A percentile compares a stretch with the other conserved stretches of the same genome.
phyloP scores from a whole-genome alignment of 208 protist species.

The Borovskyia barvae region DNA sequence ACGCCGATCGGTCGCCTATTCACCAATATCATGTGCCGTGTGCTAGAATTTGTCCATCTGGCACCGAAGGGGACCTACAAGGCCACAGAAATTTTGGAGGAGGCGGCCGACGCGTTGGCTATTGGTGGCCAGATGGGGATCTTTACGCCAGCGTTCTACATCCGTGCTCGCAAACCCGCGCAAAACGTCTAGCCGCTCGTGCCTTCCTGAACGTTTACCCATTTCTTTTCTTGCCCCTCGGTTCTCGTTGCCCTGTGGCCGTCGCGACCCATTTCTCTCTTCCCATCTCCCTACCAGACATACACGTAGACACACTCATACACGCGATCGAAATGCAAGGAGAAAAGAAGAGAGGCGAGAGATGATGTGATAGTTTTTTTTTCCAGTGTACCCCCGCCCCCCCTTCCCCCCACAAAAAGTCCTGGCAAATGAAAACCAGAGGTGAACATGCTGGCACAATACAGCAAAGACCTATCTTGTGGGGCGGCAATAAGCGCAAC shows the following conservation, averaged over 20 bases:
- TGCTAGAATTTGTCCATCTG: constrained; percentile 71
- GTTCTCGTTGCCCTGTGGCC: not conserved
- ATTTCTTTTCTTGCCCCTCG: not conserved
- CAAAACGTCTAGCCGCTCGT: not conserved
- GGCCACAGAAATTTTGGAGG: constrained; percentile 86
- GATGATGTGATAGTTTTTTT: no score
- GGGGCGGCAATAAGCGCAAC: no score
- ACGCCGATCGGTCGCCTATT: constrained; percentile 82
- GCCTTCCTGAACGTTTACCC: no score
- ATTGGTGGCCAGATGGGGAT: constrained; percentile 85
- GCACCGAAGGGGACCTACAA: constrained; percentile 81
- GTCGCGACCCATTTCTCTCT: not conserved
- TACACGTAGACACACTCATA: not conserved
- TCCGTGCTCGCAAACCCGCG: constrained; percentile 85
- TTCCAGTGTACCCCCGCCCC: no score
- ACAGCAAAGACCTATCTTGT: no score
- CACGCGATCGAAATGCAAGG: not conserved
- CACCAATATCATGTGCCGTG: constrained; percentile 76
- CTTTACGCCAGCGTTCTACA: constrained; percentile 93
- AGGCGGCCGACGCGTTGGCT: constrained; percentile 88
- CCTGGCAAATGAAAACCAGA: not conserved
- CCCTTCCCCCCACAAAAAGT: no score
- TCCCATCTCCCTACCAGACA: not conserved
- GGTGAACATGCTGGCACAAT: no score
- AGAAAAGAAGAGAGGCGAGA: not conserved